Conservation (phyloP, 768 basidiomycete genomes). For the Lactifluus pinguis region DNA sequence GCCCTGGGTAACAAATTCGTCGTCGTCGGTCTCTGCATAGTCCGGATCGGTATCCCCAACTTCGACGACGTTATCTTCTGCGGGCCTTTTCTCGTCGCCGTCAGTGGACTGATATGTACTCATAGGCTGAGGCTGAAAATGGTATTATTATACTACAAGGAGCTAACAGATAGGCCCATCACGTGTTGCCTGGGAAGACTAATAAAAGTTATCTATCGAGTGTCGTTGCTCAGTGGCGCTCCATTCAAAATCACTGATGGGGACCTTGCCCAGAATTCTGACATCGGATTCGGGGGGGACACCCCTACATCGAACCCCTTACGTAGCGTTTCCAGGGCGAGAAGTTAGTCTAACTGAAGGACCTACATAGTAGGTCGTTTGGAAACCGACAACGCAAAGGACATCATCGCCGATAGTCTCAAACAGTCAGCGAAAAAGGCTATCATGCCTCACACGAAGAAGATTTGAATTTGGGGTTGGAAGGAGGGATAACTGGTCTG, state of each 20-base stretch:
- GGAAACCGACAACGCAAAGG: neutral
- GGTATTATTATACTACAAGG: no score
- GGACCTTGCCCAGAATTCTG: no score
- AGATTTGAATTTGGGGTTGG: no score
- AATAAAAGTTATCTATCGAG: no score
- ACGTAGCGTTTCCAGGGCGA: neutral
- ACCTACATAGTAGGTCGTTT: neutral
- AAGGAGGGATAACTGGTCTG: neutral
- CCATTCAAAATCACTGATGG: neutral
- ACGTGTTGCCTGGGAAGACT: no score
- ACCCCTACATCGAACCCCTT: neutral
- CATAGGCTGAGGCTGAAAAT: no score
- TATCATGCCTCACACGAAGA: neutral
- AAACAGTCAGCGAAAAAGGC: neutral
- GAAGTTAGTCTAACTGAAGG: neutral
- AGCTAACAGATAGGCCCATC: no score
- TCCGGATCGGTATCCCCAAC: slow-evolving; percentile 15
- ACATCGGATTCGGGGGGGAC: no score
- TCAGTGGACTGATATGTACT: neutral
- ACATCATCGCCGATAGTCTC: no score
- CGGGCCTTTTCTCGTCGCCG: neutral
- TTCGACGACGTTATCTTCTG: neutral
- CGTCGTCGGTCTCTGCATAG: slow-evolving; percentile 16
- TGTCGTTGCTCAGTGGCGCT: no score
- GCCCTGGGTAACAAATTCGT: slow-evolving; percentile 35